Percentiles rank a stretch among this genome's conserved stretches.
These are phyloP conservation scores for Kodamaea sp. DNA, from an alignment of 1,139 yeast genomes.

Conservation along the genomic window DNA sequence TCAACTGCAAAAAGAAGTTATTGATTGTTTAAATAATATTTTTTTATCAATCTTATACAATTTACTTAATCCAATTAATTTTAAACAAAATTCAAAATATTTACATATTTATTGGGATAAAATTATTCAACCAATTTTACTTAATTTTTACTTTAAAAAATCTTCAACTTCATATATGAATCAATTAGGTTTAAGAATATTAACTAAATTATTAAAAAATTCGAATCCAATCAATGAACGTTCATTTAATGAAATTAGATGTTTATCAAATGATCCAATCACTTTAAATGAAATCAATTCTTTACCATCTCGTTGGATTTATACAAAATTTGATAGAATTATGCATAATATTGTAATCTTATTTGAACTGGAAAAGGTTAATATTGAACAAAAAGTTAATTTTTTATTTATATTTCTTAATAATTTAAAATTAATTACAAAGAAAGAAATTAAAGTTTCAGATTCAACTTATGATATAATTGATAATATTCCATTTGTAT, in stretches of 20 bases:
- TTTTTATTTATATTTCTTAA: constrained; percentile 26
- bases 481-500: constrained; percentile 27
- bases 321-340: constrained; percentile 29
- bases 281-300: constrained; percentile 29
- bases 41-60: constrained; percentile 33
- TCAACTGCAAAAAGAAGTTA: constrained; percentile 23
- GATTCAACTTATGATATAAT: constrained; percentile 30
- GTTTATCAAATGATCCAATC: constrained; percentile 34
- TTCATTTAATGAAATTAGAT: constrained; percentile 26
- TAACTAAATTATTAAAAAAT: constrained; percentile 24
- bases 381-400: constrained; percentile 25
- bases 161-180: constrained; percentile 23
- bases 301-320: constrained; percentile 34
- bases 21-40: constrained; percentile 28
- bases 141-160: constrained; percentile 32
- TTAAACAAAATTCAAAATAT: constrained; percentile 21
- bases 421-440: constrained; percentile 24
- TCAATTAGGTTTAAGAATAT: constrained; percentile 24
- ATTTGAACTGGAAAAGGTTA: constrained; percentile 23
- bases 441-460: constrained; percentile 28
- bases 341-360: constrained; percentile 24
- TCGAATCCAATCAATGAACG: constrained; percentile 19
- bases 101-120: constrained; percentile 39
- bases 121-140: constrained; percentile 30
- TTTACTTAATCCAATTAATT: constrained; percentile 23